Percentiles rank a stretch among this genome's conserved stretches.
These are phyloP conservation scores for Clonostachys rhizophaga DNA, from an alignment of 2,329 filamentous ascomycete genomes.

Conservation along the genomic window DNA sequence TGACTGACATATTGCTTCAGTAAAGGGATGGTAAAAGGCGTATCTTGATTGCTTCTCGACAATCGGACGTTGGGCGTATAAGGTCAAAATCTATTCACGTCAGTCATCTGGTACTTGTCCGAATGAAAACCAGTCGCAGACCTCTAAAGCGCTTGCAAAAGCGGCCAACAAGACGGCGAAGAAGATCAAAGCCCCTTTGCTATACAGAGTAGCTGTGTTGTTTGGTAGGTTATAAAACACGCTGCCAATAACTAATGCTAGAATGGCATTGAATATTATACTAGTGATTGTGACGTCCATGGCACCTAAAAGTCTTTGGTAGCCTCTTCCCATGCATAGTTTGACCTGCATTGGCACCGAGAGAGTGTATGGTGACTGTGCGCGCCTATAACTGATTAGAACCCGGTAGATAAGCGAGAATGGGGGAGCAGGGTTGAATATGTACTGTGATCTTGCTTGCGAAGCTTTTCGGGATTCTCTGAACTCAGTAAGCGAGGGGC, in stretches of 20 bases:
- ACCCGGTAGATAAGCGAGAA: conserved; percentile 4
- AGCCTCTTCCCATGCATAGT: conserved; percentile 26
- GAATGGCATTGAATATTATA: conserved; percentile 27
- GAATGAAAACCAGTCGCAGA: conserved; percentile 35
- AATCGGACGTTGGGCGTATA: conserved; percentile 14
- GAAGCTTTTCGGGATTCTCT: conserved; percentile 15
- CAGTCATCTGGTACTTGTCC: conserved; percentile 4
- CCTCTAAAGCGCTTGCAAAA: conserved; percentile 53
- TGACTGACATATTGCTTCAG: conserved; percentile 8
- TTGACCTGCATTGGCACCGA: conserved; percentile 35
- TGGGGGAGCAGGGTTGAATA: conserved; percentile 5
- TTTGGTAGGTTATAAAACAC: conserved; percentile 58
- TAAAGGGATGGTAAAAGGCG: conserved; percentile 23
- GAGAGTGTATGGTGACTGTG: conserved; percentile 38
- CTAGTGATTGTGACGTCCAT: conserved; percentile 21
- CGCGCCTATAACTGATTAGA: conserved; percentile 23
- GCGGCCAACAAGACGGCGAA: conserved; percentile 47
- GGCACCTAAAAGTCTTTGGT: conserved; percentile 3
- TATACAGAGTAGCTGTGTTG: conserved; percentile 53
- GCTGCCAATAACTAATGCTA: conserved; percentile 55
- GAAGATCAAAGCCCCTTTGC: conserved; percentile 16
- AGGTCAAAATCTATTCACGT: conserved; percentile 21
- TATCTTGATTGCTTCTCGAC: conserved; percentile 18
- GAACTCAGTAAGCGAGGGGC: conserved; percentile 6
- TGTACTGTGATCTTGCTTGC: conserved; percentile 1